A percentile compares a stretch with the other conserved stretches of the same genome.
Evolutionary conservation across 768 basidiomycete genomes (phyloP).

Genomic region (Leccinum uliginosum): DNA sequence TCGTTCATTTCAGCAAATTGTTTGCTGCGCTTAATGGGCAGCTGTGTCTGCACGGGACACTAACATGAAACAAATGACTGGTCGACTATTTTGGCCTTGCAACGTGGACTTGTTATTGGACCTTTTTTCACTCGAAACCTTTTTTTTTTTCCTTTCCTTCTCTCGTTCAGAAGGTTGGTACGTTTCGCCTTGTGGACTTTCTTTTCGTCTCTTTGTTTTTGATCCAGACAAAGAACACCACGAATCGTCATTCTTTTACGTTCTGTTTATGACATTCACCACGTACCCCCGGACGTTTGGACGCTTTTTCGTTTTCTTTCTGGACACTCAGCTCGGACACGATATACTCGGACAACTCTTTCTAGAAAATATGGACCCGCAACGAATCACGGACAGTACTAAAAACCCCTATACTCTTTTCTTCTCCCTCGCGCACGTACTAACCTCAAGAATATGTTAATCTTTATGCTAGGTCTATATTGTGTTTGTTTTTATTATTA

Average conservation of each 20-base stretch:
- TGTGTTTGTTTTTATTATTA: background rate
- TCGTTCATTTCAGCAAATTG: background rate
- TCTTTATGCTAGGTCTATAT: background rate
- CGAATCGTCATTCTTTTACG: conserved; percentile 13
- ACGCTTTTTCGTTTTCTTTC: background rate
- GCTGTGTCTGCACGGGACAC: background rate
- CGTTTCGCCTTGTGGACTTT: conserved; percentile 5
- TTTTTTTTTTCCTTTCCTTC: background rate
- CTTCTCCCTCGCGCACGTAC: background rate
- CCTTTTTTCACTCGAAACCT: background rate
- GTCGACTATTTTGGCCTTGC: background rate
- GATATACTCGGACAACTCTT: conserved; percentile 14
- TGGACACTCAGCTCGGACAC: conserved; percentile 18
- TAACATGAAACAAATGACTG: background rate
- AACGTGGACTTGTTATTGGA: conserved; percentile 13
- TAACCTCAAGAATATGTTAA: background rate
- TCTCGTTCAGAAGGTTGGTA: conserved; percentile 3
- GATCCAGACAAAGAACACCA: conserved; percentile 8
- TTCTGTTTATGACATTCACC: conserved; percentile 18
- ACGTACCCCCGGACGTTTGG: conserved; percentile 21
- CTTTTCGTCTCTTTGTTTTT: background rate
- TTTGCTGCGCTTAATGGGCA: background rate
- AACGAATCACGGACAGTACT: conserved; percentile 14
- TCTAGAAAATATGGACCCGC: conserved; percentile 24
- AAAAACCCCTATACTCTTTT: background rate